phyloP scores from a whole-genome alignment of 768 basidiomycete species.

The Podaxis sp. region DNA sequence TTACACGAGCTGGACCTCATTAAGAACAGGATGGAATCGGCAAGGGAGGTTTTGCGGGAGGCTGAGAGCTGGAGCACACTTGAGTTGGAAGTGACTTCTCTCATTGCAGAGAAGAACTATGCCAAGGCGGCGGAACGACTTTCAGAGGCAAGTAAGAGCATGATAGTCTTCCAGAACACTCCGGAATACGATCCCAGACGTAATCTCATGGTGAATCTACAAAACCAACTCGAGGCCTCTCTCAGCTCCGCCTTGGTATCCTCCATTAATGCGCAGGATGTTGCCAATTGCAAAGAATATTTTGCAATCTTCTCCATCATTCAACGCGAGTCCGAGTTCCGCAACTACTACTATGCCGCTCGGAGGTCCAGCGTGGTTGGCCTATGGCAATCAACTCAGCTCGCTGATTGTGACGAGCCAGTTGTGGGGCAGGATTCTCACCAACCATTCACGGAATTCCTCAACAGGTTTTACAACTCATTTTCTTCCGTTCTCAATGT shows the following conservation, averaged over 20 bases:
- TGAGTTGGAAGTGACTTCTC: conserved; percentile 84
- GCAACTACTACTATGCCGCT: conserved; percentile 91
- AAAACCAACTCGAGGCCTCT: conserved; percentile 93
- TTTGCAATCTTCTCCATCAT: conserved; percentile 88
- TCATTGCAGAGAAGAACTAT: conserved; percentile 77
- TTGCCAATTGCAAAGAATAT: conserved; percentile 69
- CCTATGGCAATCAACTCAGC: conserved; percentile 59
- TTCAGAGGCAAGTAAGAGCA: conserved; percentile 82
- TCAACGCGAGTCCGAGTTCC: conserved; percentile 88
- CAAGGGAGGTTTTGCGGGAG: conserved; percentile 86
- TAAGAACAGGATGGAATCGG: conserved; percentile 82
- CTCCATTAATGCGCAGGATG: conserved; percentile 78
- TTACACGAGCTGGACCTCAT: conserved; percentile 80
- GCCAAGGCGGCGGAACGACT: conserved; percentile 90
- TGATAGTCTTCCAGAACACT: conserved; percentile 91
- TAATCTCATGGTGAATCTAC: conserved; percentile 83
- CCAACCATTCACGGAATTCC: conserved; percentile 59
- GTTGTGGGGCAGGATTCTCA: conserved; percentile 11
- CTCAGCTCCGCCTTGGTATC: conserved; percentile 87
- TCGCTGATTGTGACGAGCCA: conserved; percentile 41
- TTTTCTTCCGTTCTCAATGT: conserved; percentile 62
- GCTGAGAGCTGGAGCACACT: conserved; percentile 97
- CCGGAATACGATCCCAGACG: conserved; percentile 86
- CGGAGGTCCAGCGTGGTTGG: conserved; percentile 60
- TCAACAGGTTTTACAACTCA: conserved; percentile 68